Percentiles rank a stretch among this genome's conserved stretches.
Evolutionary conservation across 2,329 filamentous ascomycete species (phyloP).

Genomic region (Talaromyces sp.): DNA sequence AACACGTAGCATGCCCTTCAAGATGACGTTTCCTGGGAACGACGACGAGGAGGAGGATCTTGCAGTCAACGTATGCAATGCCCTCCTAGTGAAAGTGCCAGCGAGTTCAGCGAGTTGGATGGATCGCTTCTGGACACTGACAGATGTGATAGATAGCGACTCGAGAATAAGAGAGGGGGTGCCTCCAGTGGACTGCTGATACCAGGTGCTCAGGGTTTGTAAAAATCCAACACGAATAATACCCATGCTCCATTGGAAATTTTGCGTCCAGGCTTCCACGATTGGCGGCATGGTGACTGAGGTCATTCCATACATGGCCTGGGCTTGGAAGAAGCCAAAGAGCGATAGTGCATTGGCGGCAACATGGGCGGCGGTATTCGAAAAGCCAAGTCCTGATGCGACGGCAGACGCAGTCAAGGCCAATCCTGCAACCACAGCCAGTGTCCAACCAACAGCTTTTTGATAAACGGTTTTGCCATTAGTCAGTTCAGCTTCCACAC

Average conservation of each 20-base stretch:
- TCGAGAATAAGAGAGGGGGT: conserved; percentile 77
- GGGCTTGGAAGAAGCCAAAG: conserved; percentile 90
- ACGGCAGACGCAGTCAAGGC: conserved; percentile 80
- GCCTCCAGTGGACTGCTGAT: conserved; percentile 87
- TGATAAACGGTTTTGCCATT: conserved; percentile 92
- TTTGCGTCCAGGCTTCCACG: conserved; percentile 89
- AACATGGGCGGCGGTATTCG: conserved; percentile 90
- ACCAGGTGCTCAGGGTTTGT: conserved; percentile 89
- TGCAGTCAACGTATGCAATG: conserved; percentile 44
- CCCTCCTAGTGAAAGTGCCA: conserved; percentile 14
- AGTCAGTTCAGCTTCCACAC: conserved; percentile 79
- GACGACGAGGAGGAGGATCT: conserved; percentile 48
- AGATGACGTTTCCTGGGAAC: conserved; percentile 47
- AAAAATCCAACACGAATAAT: conserved; percentile 82
- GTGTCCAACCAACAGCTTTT: conserved; percentile 80
- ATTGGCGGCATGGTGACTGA: conserved; percentile 81
- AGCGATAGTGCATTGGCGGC: conserved; percentile 91
- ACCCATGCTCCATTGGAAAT: conserved; percentile 98
- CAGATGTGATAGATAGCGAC: conserved; percentile 67
- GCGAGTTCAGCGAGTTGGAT: conserved; percentile 28
- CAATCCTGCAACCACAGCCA: conserved; percentile 79
- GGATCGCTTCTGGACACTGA: conserved; percentile 69
- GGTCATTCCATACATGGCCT: conserved; percentile 84
- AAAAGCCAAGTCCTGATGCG: conserved; percentile 83
- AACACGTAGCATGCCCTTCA: conserved; percentile 82